Conservation (phyloP, 441 rosid genomes). For the Aleurites moluccanus region DNA sequence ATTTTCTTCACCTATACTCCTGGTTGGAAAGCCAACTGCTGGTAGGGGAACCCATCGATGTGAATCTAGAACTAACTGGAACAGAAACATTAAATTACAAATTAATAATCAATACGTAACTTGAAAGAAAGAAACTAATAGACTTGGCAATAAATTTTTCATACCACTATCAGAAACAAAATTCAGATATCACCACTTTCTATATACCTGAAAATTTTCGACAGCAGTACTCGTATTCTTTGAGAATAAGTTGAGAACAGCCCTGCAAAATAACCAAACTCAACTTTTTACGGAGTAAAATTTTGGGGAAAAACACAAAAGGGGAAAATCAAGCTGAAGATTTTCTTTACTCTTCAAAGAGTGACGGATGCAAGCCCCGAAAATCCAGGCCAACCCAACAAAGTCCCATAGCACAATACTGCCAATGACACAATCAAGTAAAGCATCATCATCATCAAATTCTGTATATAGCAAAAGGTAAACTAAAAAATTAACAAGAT, state of each 20-base stretch:
- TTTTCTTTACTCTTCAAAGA: constrained; percentile 77
- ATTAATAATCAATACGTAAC: constrained; percentile 19
- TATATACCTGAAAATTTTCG: constrained; percentile 76
- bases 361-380: constrained; percentile 87
- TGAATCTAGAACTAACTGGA: constrained; percentile 94
- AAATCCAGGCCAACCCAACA: constrained; percentile 94
- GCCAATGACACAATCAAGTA: constrained; percentile 31
- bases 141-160: neutral
- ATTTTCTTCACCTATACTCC: constrained; percentile 55
- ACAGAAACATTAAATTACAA: constrained; percentile 28
- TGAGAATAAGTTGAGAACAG: constrained; percentile 82
- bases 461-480: neutral
- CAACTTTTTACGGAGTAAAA: constrained; percentile 22
- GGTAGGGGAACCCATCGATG: constrained; percentile 98
- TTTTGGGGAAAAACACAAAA: neutral
- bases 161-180: constrained; percentile 19
- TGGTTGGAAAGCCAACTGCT: constrained; percentile 75
- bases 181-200: constrained; percentile 15
- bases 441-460: constrained; percentile 23
- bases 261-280: constrained; percentile 51
- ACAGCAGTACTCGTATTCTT: constrained; percentile 82
- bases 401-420: constrained; percentile 97
- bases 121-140: constrained; percentile 17
- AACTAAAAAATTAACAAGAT: neutral
- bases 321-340: neutral